Evolutionary conservation across 2,329 filamentous ascomycete genomes (phyloP), one percentile per base, ranked within the genome.

Genomic region (Coccinonectria pachysandricola): DNA sequence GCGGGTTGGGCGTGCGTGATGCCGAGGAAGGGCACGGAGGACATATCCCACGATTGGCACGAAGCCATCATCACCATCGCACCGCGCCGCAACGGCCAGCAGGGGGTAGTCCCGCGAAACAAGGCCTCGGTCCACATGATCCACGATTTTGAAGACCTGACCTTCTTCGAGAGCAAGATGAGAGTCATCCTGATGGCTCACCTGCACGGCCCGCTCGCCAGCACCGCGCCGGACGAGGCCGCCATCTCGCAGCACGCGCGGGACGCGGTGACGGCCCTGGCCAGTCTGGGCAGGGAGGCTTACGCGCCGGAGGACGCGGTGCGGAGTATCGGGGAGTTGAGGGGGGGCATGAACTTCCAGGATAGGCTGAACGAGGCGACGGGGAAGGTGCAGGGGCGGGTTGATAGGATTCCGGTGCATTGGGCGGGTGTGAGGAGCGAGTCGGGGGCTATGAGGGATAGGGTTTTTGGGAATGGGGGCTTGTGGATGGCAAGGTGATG

Each of bases 131-230:
- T 71, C 0, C 64, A 74, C 39, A 52, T 78, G 3, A 53, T 75
- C 1, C 53, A 66, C 34, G 64, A 71, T 29, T 66, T 69, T 26
- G 57, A 59, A 3, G 54, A 46, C 0, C 42, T 37, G 0, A 40
- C 48, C 0, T 64, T 74, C 24, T 48, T 62, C 20, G 54, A 56
- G 5, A 39, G 53, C 0, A 58, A 53, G 21, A 28, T 81, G 3
- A 61, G 68, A 15, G 45, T 79, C 5, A 48, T 74, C 2, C 44
- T 79, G 4, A 71, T 81, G 68, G 75, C 70, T 0, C 75, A 68
- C 18, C 44, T 81, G 2, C 67, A 67, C 15, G n/a, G n/a, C n/a
- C 25, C 48, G 0, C 31, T 43, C 3, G 34, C 56, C 0, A 45
- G 40, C 0, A 19, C 16, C 5, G 35, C 19, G 6, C 15, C 15